phyloP scores from a whole-genome alignment of 768 basidiomycete genomes.

The Xerocomellus intermedius region DNA sequence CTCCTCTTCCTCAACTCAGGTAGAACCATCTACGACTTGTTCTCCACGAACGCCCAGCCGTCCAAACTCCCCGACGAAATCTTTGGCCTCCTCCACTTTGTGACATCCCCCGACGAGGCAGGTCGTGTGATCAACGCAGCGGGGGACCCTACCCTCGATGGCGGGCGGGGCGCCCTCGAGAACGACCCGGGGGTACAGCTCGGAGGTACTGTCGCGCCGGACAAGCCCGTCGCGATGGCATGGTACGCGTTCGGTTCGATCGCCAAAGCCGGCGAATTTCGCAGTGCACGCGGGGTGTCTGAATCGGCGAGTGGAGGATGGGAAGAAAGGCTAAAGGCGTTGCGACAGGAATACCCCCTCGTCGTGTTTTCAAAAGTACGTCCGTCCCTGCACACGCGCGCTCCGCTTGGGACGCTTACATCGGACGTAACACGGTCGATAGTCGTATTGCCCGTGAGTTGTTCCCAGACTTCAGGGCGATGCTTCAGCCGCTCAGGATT shows the following conservation, averaged over 20 bases:
- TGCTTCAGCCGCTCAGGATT: too few relatives aligned
- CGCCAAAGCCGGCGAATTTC: background rate
- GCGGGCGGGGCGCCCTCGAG: background rate
- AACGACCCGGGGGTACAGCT: background rate
- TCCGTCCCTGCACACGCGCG: background rate
- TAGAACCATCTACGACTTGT: too few relatives aligned
- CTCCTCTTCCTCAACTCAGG: too few relatives aligned
- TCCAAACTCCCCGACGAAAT: constrained; percentile 44
- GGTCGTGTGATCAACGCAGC: constrained; percentile 9
- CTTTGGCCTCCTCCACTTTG: constrained; percentile 68
- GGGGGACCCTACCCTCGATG: constrained; percentile 6
- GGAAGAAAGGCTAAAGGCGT: constrained; percentile 34
- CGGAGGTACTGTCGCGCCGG: constrained; percentile 45
- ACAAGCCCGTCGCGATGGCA: constrained; percentile 45
- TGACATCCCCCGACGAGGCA: constrained; percentile 40
- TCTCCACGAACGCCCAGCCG: too few relatives aligned
- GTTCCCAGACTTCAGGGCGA: background rate
- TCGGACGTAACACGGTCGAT: background rate
- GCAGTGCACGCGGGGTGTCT: too few relatives aligned
- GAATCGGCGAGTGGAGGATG: constrained; percentile 39
- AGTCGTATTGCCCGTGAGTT: constrained; percentile 79
- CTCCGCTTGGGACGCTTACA: background rate
- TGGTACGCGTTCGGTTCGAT: constrained; percentile 52
- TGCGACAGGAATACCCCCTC: constrained; percentile 55
- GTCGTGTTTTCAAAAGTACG: constrained; percentile 81